Conservation (phyloP, 2,329 filamentous ascomycete species). For the Xenosphaeropsis pyriputrescens region DNA sequence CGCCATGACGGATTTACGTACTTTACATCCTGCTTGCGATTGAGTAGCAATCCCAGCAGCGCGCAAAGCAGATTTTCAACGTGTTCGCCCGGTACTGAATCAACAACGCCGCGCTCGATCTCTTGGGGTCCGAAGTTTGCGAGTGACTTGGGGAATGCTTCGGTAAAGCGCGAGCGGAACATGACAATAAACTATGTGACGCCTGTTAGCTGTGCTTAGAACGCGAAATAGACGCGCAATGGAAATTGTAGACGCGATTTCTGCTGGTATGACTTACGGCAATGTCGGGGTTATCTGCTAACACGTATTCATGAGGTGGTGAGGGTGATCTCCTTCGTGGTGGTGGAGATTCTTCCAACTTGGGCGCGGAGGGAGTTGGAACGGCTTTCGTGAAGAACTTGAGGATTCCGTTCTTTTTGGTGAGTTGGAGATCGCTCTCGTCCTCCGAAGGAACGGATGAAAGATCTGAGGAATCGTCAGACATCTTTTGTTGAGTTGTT, state of each 20-base stretch:
- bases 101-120: slow-evolving; percentile 73
- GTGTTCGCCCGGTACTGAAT: slow-evolving; percentile 65
- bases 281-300: slow-evolving; percentile 85
- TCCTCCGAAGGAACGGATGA: slow-evolving; percentile 42
- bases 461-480: slow-evolving; percentile 48
- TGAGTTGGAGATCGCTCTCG: slow-evolving; percentile 33
- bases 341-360: slow-evolving; percentile 43
- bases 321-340: slow-evolving; percentile 71
- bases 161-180: slow-evolving; percentile 88
- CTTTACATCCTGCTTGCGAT: slow-evolving; percentile 98
- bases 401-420: slow-evolving; percentile 41
- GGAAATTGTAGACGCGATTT: slow-evolving; percentile 20
- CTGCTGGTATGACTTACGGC: slow-evolving; percentile 51
- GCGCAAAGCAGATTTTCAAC: slow-evolving; percentile 84
- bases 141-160: slow-evolving; percentile 76
- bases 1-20: slow-evolving; percentile 31
- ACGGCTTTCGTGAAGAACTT: slow-evolving; percentile 50
- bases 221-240: slow-evolving; percentile 22
- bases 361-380: slow-evolving; percentile 19
- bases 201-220: slow-evolving; percentile 15
- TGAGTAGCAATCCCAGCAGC: slow-evolving; percentile 73
- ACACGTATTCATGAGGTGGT: slow-evolving; percentile 76
- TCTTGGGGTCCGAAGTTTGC: slow-evolving; percentile 91
- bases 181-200: slow-evolving; percentile 79
- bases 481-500: slow-evolving; percentile 11